phyloP scores from a whole-genome alignment of 345 rosid species.

The Melastoma malabathricum region DNA sequence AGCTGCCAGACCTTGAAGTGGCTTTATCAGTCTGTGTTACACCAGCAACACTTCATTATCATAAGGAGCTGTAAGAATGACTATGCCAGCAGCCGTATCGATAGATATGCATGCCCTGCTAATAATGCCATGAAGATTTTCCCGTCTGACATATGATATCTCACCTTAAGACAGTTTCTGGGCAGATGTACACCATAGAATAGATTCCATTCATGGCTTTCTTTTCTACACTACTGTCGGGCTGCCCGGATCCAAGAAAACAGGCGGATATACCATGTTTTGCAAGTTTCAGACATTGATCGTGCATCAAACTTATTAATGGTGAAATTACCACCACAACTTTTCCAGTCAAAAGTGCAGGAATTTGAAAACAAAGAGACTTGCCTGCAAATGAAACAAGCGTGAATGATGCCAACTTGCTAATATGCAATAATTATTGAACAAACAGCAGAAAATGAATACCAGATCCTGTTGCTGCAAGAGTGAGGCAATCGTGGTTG shows the following conservation, averaged over 20 bases:
- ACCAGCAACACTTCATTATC: conserved; percentile 1
- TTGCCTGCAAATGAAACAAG: conserved; percentile 41
- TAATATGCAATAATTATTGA: not conserved
- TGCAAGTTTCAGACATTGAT: conserved; percentile 77
- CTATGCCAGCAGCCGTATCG: no score
- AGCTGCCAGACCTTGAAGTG: conserved; percentile 66
- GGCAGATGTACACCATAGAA: conserved; percentile 70
- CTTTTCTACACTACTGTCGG: conserved; percentile 61
- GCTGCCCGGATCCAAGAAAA: conserved; percentile 95
- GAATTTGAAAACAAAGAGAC: conserved; percentile 84
- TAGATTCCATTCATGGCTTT: conserved; percentile 85
- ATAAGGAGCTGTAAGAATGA: no score
- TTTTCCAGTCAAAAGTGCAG: conserved; percentile 66
- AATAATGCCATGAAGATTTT: conserved; percentile 1
- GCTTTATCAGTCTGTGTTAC: conserved; percentile 45
- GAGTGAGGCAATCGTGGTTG: conserved; percentile 70
- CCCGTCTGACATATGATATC: not conserved
- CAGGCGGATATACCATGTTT: conserved; percentile 71
- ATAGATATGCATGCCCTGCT: not conserved
- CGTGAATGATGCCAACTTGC: not conserved
- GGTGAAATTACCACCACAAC: conserved; percentile 84
- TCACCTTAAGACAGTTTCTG: conserved; percentile 66
- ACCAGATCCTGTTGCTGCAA: conserved; percentile 95
- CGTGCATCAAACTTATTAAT: conserved; percentile 91
- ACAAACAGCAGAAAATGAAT: conserved; percentile 4